phyloP scores from a whole-genome alignment of 139 green algal species.

The Penium margaritaceum region DNA sequence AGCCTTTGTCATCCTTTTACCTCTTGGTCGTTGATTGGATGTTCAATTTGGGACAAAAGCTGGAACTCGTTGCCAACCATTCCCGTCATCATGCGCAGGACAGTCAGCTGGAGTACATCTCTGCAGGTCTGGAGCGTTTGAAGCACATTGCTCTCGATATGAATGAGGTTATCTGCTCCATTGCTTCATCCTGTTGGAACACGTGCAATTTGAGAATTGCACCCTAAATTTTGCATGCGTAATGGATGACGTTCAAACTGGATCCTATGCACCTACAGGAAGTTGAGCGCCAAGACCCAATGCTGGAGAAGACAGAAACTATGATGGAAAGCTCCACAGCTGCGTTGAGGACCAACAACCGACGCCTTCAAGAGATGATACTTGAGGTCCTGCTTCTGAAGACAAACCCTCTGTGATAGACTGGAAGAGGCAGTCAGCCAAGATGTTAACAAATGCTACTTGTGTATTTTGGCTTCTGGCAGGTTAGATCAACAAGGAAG shows the following conservation, averaged over 20 bases:
- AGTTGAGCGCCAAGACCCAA: constrained; percentile 6
- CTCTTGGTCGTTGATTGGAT: not conserved
- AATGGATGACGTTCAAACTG: too few species aligned
- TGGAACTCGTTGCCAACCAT: too few species aligned
- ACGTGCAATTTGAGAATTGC: too few species aligned
- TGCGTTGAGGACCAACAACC: not conserved
- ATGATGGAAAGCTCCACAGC: not conserved
- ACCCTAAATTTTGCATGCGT: too few species aligned
- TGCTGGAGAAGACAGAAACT: not conserved
- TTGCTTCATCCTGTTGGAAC: not conserved
- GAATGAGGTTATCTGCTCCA: not conserved
- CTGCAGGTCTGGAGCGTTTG: not conserved
- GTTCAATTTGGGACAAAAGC: too few species aligned
- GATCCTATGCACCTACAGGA: not conserved
- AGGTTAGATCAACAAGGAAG: constrained; percentile 3
- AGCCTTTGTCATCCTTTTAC: not conserved
- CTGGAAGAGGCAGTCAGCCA: too few species aligned
- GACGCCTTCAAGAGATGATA: not conserved
- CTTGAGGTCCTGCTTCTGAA: too few species aligned
- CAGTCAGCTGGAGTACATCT: constrained; percentile 2
- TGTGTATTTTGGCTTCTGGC: not conserved
- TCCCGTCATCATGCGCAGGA: not conserved
- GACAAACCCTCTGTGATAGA: too few species aligned
- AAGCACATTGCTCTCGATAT: not conserved
- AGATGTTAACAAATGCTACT: not conserved